Conservation (phyloP, 1,284 basidiomycete genomes). For the Omphalotus olearius region DNA sequence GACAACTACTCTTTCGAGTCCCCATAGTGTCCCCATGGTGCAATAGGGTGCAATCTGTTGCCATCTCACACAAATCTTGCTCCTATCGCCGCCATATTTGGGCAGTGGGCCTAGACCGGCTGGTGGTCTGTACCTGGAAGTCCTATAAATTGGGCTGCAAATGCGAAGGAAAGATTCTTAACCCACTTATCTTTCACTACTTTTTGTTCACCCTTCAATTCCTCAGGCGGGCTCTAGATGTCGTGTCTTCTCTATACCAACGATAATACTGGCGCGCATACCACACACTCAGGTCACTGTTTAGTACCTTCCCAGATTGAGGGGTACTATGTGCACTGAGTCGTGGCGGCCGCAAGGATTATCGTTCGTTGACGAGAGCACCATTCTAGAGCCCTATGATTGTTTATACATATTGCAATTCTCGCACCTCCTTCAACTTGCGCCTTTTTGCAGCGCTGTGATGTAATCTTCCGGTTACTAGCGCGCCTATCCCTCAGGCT, state of each 20-base stretch:
- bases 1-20: too few species aligned
- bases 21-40: too few species aligned
- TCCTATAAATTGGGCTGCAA: neutral
- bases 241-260: conserved; percentile 4
- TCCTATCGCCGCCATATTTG: too few species aligned
- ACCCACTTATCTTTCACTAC: neutral
- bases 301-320: conserved; percentile 14
- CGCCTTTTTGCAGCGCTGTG: neutral
- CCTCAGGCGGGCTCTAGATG: neutral
- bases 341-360: conserved; percentile 37
- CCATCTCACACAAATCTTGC: too few species aligned
- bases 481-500: too few species aligned
- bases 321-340: conserved; percentile 19
- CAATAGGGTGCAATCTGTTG: too few species aligned
- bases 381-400: too few species aligned
- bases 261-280: conserved; percentile 4
- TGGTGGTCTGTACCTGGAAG: neutral
- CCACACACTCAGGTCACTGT: conserved; percentile 18
- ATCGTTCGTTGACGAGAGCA: conserved; percentile 18
- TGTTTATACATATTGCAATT: too few species aligned
- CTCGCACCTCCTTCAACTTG: neutral
- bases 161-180: too few species aligned
- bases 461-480: too few species aligned
- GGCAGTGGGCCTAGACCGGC: too few species aligned
- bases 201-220: neutral